Percentiles rank a stretch among this genome's conserved stretches.
Evolutionary conservation across 208 protist species (phyloP).

Genomic region (Acanthamoeba triangularis): DNA sequence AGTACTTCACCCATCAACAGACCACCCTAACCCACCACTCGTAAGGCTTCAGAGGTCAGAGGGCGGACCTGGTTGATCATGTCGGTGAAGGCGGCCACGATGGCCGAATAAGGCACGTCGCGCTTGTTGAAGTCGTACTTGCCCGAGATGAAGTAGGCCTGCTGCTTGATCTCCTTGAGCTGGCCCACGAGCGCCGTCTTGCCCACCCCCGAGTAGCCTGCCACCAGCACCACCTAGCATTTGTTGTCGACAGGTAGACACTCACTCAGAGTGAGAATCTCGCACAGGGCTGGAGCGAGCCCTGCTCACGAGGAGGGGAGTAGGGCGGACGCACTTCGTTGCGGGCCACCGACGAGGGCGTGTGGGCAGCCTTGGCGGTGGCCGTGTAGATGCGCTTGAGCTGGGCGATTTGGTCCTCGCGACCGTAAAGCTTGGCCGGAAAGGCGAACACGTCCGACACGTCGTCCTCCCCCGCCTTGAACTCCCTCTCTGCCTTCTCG

Average conservation of each 20-base stretch:
- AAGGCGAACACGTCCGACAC: conserved; percentile 70
- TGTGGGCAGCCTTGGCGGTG: not conserved
- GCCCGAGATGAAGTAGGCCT: conserved; percentile 43
- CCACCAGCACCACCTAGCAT: conserved; percentile 4
- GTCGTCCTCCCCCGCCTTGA: conserved; percentile 20
- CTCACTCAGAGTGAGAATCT: no score
- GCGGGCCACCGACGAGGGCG: not conserved
- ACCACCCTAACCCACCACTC: no score
- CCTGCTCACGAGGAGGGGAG: no score
- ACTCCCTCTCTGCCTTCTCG: not conserved
- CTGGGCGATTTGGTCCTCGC: not conserved
- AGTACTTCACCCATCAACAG: no score
- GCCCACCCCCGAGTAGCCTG: conserved; percentile 43
- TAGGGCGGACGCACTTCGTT: not conserved
- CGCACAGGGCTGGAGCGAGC: no score
- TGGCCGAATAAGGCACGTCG: conserved; percentile 70
- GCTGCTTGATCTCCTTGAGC: conserved; percentile 7
- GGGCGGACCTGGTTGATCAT: conserved; percentile 3
- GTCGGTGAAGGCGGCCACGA: conserved; percentile 47
- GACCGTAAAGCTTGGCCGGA: conserved; percentile 11
- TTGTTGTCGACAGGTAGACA: no score
- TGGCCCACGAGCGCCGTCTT: conserved; percentile 50
- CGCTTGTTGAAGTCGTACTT: conserved; percentile 72
- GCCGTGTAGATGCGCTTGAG: not conserved
- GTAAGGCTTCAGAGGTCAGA: no score